A percentile compares a stretch with the other conserved stretches of the same genome.
Conservation (phyloP, 805 yeast genomes). For the Candida boidinii region DNA sequence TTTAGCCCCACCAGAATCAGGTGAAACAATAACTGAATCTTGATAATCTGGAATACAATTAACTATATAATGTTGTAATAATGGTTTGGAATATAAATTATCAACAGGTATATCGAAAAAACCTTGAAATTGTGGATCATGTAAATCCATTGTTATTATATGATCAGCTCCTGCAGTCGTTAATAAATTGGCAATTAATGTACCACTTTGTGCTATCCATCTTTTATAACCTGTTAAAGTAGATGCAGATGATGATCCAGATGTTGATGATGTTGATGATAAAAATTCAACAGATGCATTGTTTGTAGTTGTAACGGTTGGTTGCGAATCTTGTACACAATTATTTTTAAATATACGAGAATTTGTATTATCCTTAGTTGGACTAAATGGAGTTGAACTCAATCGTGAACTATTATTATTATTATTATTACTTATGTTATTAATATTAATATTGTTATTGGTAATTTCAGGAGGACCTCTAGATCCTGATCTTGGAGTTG, state of each 20-base stretch:
- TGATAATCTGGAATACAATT: conserved; percentile 70
- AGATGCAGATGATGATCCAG: conserved; percentile 12
- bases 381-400: too few relatives aligned
- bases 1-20: conserved; percentile 99
- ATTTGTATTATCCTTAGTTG: too few relatives aligned
- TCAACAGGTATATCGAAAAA: conserved; percentile 96
- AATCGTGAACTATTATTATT: too few relatives aligned
- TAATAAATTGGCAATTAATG: conserved; percentile 77
- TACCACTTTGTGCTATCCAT: conserved; percentile 96
- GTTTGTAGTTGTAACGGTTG: conserved; percentile 3
- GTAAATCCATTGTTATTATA: conserved; percentile 94
- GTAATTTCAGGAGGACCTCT: too few relatives aligned
- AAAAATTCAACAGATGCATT: background rate
- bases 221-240: conserved; percentile 68
- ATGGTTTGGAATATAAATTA: conserved; percentile 81
- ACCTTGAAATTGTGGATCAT: conserved; percentile 97
- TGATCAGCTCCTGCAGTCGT: conserved; percentile 95
- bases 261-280: conserved; percentile 4
- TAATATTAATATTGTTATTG: too few relatives aligned
- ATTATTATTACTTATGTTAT: too few relatives aligned
- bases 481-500: conserved; percentile 35
- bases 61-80: conserved; percentile 76
- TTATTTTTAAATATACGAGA: too few relatives aligned
- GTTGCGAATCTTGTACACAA: too few relatives aligned
- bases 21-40: conserved; percentile 88